phyloP scores from a whole-genome alignment of 768 basidiomycete species.

The Tricholomella constricta region DNA sequence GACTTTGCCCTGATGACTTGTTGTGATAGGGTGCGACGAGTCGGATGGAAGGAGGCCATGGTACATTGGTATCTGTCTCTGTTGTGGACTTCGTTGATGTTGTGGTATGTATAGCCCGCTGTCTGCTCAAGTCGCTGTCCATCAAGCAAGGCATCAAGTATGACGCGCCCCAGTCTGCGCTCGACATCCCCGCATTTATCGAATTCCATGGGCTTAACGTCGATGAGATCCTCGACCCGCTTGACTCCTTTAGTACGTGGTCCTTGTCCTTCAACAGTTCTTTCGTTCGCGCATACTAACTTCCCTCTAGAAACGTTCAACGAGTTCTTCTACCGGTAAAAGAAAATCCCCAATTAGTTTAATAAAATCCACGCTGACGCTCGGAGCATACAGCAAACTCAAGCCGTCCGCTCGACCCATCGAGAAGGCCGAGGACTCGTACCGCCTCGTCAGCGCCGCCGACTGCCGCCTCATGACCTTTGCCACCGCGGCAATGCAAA shows the following conservation, averaged over 20 bases:
- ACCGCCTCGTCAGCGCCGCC: conserved; percentile 82
- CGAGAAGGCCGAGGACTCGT: conserved; percentile 71
- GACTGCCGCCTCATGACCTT: conserved; percentile 97
- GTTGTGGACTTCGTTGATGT: not conserved
- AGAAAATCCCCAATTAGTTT: not conserved
- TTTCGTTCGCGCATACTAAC: not conserved
- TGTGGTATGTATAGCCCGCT: conserved; percentile 62
- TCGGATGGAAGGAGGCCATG: conserved; percentile 86
- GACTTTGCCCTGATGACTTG: too few species aligned
- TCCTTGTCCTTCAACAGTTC: not conserved
- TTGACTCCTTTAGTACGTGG: conserved; percentile 80
- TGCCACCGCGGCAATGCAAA: conserved; percentile 75
- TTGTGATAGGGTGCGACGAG: conserved; percentile 68
- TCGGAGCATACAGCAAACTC: conserved; percentile 60
- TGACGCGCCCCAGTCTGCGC: conserved; percentile 80
- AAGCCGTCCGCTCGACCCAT: conserved; percentile 80
- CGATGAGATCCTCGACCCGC: conserved; percentile 80
- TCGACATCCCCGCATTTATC: conserved; percentile 86
- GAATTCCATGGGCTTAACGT: conserved; percentile 86
- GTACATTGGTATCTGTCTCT: conserved; percentile 47
- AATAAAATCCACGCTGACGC: not conserved
- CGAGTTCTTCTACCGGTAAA: conserved; percentile 81
- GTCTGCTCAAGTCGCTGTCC: conserved; percentile 85
- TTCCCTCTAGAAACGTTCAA: conserved; percentile 81
- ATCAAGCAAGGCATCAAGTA: conserved; percentile 95